These are phyloP conservation scores for Tulasnella sp. DNA, from an alignment of 768 basidiomycete species.

Conservation along the genomic window DNA sequence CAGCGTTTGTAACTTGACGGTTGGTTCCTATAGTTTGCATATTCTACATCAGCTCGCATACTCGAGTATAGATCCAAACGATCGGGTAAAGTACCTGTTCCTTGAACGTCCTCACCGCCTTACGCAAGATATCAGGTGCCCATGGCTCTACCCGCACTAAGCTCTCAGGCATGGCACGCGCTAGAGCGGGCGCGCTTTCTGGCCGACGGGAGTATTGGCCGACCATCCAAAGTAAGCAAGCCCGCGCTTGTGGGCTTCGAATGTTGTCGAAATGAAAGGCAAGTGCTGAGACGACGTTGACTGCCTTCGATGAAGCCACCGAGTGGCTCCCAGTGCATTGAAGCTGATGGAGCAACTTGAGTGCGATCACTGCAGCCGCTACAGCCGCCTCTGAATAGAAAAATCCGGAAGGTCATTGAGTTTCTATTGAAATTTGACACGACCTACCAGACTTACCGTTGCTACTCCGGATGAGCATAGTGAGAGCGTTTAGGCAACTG, in stretches of 20 bases:
- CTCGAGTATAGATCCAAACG: background rate
- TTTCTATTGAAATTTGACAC: background rate
- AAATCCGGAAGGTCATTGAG: background rate
- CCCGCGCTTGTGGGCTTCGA: conserved; percentile 65
- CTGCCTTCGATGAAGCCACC: conserved; percentile 28
- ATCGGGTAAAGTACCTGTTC: conserved; percentile 44
- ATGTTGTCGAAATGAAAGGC: conserved; percentile 72
- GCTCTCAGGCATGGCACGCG: conserved; percentile 27
- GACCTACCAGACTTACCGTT: conserved; percentile 41
- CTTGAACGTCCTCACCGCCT: conserved; percentile 58
- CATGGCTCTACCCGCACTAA: conserved; percentile 53
- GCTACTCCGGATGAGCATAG: conserved; percentile 65
- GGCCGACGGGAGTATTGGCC: conserved; percentile 58
- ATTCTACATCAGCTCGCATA: background rate
- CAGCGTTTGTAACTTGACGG: conserved; percentile 74
- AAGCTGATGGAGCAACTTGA: conserved; percentile 71
- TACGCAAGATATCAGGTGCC: conserved; percentile 87
- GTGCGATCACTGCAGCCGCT: conserved; percentile 69
- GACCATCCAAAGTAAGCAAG: conserved; percentile 86
- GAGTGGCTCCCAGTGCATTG: background rate
- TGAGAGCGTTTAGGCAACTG: conserved; percentile 65
- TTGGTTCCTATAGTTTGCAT: conserved; percentile 35
- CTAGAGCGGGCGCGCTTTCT: conserved; percentile 28
- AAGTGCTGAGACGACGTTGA: conserved; percentile 66
- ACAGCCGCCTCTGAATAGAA: conserved; percentile 55